Conservation (phyloP, 495 filamentous ascomycete species). For the Jackrogersella multiformis region DNA sequence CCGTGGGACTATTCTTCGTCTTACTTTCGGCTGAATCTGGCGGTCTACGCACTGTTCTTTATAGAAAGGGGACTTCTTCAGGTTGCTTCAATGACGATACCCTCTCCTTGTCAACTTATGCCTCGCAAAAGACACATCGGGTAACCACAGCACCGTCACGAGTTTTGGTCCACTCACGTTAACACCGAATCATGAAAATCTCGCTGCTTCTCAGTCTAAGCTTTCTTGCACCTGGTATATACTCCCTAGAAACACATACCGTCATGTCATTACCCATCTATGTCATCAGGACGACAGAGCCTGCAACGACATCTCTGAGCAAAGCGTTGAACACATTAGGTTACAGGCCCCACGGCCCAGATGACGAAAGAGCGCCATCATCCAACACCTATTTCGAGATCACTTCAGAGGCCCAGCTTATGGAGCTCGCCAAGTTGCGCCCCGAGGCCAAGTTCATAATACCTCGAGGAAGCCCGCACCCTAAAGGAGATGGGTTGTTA, state of each 20-base stretch:
- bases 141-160: background rate
- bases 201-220: constrained; percentile 1
- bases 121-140: background rate
- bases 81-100: background rate
- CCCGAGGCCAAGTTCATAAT: constrained; percentile 43
- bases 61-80: constrained; percentile 3
- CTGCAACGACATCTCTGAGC: constrained; percentile 29
- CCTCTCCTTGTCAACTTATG: background rate
- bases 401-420: constrained; percentile 24
- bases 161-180: background rate
- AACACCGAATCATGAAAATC: constrained; percentile 5
- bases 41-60: constrained; percentile 1
- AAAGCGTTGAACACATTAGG: constrained; percentile 42
- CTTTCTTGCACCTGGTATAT: constrained; percentile 8
- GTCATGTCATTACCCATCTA: constrained; percentile 32
- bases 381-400: constrained; percentile 37
- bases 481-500: background rate
- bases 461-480: background rate
- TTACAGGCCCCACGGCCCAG: constrained; percentile 21
- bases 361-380: background rate
- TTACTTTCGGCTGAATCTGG: constrained; percentile 1
- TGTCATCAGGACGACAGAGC: constrained; percentile 36
- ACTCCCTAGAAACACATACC: background rate
- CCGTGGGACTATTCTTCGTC: background rate
- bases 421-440: constrained; percentile 24